These are phyloP conservation scores for Trametes pubescens DNA, from an alignment of 1,284 basidiomycete species.

Conservation along the genomic window DNA sequence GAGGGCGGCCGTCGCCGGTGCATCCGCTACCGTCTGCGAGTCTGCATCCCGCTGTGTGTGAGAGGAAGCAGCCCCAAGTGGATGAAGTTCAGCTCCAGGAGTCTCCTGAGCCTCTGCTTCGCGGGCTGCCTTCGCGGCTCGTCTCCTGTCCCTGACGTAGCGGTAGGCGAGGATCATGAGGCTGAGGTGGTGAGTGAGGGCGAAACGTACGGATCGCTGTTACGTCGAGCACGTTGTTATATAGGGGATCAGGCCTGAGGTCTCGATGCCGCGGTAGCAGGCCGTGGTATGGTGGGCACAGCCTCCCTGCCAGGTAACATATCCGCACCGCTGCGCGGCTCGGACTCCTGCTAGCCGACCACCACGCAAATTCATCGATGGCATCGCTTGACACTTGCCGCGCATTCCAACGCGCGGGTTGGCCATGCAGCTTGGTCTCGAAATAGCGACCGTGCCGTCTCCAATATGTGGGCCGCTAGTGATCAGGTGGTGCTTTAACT, in stretches of 20 bases:
- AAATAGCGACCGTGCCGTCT: too few relatives aligned
- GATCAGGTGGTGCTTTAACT: too few relatives aligned
- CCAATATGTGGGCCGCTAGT: too few relatives aligned
- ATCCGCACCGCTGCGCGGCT: not conserved
- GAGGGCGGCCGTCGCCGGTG: not conserved
- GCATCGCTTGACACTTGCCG: not conserved
- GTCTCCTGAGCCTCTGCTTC: constrained; percentile 13
- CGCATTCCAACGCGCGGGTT: too few relatives aligned
- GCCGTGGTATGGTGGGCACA: not conserved
- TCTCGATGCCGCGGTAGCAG: not conserved
- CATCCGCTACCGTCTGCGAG: constrained; percentile 1
- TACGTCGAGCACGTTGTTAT: not conserved
- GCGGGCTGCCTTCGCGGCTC: constrained; percentile 25
- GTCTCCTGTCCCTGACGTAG: constrained; percentile 30
- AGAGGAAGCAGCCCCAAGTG: not conserved
- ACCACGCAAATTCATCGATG: not conserved
- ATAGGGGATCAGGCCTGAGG: constrained; percentile 8
- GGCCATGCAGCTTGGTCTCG: too few relatives aligned
- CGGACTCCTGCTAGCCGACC: not conserved
- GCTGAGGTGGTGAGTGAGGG: not conserved
- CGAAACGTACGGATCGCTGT: not conserved
- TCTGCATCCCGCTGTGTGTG: not conserved
- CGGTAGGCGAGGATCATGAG: constrained; percentile 29
- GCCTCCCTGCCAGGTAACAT: not conserved
- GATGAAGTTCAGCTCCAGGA: not conserved